Evolutionary conservation across 2,329 filamentous ascomycete genomes (phyloP).

Genomic region (Huntiella decipiens): DNA sequence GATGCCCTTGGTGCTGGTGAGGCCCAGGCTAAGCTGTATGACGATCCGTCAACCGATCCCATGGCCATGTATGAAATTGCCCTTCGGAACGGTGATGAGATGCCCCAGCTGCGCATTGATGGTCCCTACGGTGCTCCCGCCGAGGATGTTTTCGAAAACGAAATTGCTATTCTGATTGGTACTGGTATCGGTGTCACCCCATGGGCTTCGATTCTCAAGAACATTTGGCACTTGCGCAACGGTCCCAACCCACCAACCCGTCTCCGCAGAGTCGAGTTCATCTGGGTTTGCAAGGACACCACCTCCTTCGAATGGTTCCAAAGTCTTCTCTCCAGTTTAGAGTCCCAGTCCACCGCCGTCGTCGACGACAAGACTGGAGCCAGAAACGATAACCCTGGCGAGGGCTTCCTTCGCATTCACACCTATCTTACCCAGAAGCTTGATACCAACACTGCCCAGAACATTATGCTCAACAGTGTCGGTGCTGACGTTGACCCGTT

Average conservation of each 20-base stretch:
- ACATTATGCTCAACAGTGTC: constrained; percentile 81
- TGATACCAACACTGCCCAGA: constrained; percentile 65
- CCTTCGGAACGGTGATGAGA: constrained; percentile 62
- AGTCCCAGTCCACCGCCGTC: constrained; percentile 42
- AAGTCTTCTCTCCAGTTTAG: constrained; percentile 61
- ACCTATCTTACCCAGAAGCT: constrained; percentile 76
- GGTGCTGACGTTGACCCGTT: constrained; percentile 63
- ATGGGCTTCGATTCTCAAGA: constrained; percentile 64
- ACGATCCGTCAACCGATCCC: constrained; percentile 47
- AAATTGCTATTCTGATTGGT: constrained; percentile 59
- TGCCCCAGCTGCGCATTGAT: constrained; percentile 66
- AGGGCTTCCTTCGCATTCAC: constrained; percentile 74
- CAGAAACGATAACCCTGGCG: constrained; percentile 30
- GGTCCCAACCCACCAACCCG: constrained; percentile 61
- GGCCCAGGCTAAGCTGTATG: constrained; percentile 62
- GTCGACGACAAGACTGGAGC: constrained; percentile 37
- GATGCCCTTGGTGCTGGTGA: constrained; percentile 65
- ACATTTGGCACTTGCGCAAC: constrained; percentile 77
- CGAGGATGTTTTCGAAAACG: constrained; percentile 80
- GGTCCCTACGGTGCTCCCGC: constrained; percentile 79
- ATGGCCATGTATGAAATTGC: constrained; percentile 86
- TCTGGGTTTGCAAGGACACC: constrained; percentile 83
- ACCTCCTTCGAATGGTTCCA: constrained; percentile 90
- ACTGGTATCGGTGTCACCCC: constrained; percentile 62
- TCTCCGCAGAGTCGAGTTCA: constrained; percentile 74